A percentile compares a stretch with the other conserved stretches of the same genome.
phyloP scores from a whole-genome alignment of 129 eudicot genomes.

The Helianthus annuus region DNA sequence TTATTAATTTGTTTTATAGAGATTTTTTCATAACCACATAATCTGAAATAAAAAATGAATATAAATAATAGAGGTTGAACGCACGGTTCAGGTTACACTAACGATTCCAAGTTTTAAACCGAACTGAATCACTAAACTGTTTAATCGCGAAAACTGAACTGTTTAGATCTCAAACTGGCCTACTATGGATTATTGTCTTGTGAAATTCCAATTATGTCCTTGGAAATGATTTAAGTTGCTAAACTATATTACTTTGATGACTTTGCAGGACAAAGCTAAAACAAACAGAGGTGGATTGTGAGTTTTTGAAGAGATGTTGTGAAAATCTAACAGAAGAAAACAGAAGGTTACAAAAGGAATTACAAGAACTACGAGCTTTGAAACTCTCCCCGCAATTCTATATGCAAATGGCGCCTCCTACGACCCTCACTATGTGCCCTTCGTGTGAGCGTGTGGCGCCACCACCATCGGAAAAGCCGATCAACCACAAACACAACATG shows the following conservation, averaged over 20 bases:
- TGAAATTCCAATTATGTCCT: background rate
- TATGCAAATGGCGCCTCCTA: constrained; percentile 97
- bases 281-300: constrained; percentile 97
- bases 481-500: constrained; percentile 28
- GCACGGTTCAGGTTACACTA: too few relatives aligned
- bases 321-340: constrained; percentile 89
- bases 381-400: constrained; percentile 90
- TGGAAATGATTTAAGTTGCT: background rate
- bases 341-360: constrained; percentile 86
- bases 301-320: constrained; percentile 82
- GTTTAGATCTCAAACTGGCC: too few relatives aligned
- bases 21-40: too few relatives aligned
- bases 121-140: too few relatives aligned
- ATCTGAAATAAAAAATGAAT: too few relatives aligned
- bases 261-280: constrained; percentile 81
- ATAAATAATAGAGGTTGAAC: too few relatives aligned
- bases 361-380: constrained; percentile 79
- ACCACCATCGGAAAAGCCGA: constrained; percentile 39
- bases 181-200: background rate
- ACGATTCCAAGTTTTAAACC: too few relatives aligned
- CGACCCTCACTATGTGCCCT: constrained; percentile 97
- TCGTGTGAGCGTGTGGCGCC: constrained; percentile 90
- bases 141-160: too few relatives aligned
- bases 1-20: too few relatives aligned
- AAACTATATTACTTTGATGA: background rate